Evolutionary conservation across 306 rosid genomes (phyloP).

Genomic region (Medicago ruthenica): DNA sequence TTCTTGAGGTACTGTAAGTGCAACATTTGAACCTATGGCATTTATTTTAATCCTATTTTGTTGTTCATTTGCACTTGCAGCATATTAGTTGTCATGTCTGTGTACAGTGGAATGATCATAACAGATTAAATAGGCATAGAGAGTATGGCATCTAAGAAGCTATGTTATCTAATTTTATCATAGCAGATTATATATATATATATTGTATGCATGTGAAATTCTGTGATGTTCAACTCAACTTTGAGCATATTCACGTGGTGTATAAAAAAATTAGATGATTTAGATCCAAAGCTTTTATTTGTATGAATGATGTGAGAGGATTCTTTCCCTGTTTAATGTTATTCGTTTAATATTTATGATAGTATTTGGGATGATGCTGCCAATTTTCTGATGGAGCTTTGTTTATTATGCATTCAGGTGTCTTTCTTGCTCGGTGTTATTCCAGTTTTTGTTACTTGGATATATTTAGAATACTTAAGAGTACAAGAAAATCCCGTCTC

Average conservation of each 20-base stretch:
- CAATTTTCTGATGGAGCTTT: slow-evolving; percentile 44
- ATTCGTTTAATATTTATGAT: background rate
- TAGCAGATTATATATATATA: too few species aligned
- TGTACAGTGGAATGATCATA: too few species aligned
- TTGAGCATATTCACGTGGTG: slow-evolving; percentile 19
- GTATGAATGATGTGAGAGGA: too few species aligned
- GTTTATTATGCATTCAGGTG: slow-evolving; percentile 63
- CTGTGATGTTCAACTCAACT: background rate
- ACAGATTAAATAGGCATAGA: too few species aligned
- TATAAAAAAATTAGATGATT: slow-evolving; percentile 10
- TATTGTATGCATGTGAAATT: slow-evolving; percentile 1
- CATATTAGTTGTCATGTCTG: too few species aligned
- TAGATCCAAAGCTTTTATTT: background rate
- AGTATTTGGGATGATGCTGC: slow-evolving; percentile 9
- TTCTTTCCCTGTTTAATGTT: too few species aligned
- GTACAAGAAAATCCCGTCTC: slow-evolving; percentile 66
- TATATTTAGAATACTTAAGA: slow-evolving; percentile 93
- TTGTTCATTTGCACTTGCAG: too few species aligned
- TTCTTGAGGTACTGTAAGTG: too few species aligned
- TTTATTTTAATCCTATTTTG: too few species aligned
- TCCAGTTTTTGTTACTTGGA: slow-evolving; percentile 90
- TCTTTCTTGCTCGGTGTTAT: slow-evolving; percentile 85
- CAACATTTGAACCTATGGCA: too few species aligned
- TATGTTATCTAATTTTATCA: too few species aligned
- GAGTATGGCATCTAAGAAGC: too few species aligned